Percentiles rank a stretch among this genome's conserved stretches.
Conservation (phyloP, 257 asterid genomes). For the Gentiana dahurica region DNA sequence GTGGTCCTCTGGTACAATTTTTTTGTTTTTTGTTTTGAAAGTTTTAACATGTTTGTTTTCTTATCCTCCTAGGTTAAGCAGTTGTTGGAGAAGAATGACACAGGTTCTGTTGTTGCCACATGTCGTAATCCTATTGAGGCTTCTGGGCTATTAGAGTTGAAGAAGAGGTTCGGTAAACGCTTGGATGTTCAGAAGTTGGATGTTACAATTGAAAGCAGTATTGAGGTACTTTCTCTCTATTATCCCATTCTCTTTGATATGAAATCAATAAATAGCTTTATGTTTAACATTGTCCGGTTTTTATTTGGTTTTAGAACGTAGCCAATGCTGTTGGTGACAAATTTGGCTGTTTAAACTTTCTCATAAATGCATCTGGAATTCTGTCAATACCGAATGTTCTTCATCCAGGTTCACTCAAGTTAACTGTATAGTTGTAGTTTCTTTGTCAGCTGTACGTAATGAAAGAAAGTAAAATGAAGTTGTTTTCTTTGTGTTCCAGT, state of each 20-base stretch:
- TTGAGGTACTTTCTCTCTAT: conserved; percentile 43
- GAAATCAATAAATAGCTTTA: background rate
- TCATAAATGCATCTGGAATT: conserved; percentile 82
- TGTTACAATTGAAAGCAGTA: conserved; percentile 70
- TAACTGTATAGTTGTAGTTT: background rate
- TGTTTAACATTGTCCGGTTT: background rate
- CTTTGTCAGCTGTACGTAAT: background rate
- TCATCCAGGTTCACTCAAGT: conserved; percentile 55
- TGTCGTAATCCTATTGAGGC: conserved; percentile 79
- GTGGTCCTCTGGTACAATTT: background rate
- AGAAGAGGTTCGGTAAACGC: conserved; percentile 54
- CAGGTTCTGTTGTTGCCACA: conserved; percentile 68
- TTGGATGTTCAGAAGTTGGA: conserved; percentile 68
- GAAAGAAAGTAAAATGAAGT: conserved; percentile 13
- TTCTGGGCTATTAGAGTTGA: conserved; percentile 54
- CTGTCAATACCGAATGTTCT: conserved; percentile 66
- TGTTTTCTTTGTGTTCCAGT: conserved; percentile 27
- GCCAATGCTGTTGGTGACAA: conserved; percentile 59
- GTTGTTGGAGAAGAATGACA: conserved; percentile 54
- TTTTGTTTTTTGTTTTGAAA: background rate
- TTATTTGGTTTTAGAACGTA: conserved; percentile 39
- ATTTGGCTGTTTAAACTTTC: conserved; percentile 70
- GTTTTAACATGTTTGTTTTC: background rate
- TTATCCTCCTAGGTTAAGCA: conserved; percentile 49
- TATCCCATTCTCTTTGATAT: background rate